A percentile compares a stretch with the other conserved stretches of the same genome.
Evolutionary conservation across 2,329 filamentous ascomycete species (phyloP).

Genomic region (Pyricularia sp.): DNA sequence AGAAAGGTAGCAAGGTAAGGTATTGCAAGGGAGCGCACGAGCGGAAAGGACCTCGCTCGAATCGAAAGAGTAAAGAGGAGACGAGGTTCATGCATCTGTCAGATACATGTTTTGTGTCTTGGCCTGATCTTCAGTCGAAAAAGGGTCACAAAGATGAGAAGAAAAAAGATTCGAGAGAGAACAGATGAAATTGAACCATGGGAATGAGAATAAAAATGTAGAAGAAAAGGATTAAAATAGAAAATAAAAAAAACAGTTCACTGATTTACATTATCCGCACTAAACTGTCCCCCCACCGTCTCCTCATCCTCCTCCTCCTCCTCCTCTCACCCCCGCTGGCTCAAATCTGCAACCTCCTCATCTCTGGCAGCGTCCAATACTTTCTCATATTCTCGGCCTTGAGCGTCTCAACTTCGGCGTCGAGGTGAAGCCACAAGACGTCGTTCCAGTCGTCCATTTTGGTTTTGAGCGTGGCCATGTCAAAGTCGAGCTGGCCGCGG

Average conservation of each 20-base stretch:
- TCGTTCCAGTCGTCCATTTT: conserved; percentile 71
- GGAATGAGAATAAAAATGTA: neutral
- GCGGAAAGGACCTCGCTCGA: neutral
- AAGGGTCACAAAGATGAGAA: neutral
- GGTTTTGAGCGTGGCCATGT: conserved; percentile 49
- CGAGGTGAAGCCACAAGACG: conserved; percentile 74
- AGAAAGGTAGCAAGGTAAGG: too few species aligned
- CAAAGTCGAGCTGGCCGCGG: conserved; percentile 51
- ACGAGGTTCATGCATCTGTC: neutral
- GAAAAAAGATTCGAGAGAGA: neutral
- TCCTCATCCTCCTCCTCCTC: neutral
- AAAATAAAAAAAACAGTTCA: neutral
- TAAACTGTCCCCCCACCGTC: neutral
- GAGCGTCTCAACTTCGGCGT: conserved; percentile 71
- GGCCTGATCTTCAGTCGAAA: neutral
- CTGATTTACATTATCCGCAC: neutral
- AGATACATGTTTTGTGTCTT: neutral
- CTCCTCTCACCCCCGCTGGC: too few species aligned
- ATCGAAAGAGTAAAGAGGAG: neutral
- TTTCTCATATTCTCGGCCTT: conserved; percentile 80
- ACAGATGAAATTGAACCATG: neutral
- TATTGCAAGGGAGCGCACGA: too few species aligned
- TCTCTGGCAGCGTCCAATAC: conserved; percentile 72
- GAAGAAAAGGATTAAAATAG: neutral
- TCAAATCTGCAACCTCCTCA: conserved; percentile 24